Conservation (phyloP, 2,329 filamentous ascomycete genomes). For the Aspergillus neoniger region DNA sequence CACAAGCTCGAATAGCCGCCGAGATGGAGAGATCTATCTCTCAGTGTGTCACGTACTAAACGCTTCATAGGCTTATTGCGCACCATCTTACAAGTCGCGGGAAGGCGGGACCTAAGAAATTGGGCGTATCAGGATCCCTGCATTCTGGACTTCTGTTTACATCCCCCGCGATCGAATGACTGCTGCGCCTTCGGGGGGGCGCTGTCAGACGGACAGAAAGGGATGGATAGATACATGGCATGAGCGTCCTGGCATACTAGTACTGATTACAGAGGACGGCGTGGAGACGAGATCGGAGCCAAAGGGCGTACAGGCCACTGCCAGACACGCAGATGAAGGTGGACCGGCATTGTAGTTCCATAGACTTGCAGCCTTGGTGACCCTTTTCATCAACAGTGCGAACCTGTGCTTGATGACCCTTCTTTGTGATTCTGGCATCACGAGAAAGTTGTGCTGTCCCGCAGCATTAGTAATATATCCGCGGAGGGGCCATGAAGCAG, state of each 20-base stretch:
- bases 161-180: conserved; percentile 3
- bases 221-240: too few relatives aligned
- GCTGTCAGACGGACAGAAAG: not conserved
- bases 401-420: not conserved
- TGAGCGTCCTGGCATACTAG: too few relatives aligned
- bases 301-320: not conserved
- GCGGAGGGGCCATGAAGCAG: not conserved
- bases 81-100: not conserved
- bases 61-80: not conserved
- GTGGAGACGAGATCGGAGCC: not conserved
- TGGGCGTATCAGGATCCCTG: conserved; percentile 3
- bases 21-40: not conserved
- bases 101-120: not conserved
- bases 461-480: not conserved
- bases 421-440: not conserved
- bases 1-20: not conserved
- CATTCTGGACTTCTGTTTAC: not conserved
- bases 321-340: not conserved
- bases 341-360: not conserved
- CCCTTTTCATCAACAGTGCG: not conserved
- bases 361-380: not conserved
- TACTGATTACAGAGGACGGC: not conserved
- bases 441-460: not conserved
- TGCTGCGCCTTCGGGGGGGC: not conserved
- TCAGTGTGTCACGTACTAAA: not conserved